phyloP scores from a whole-genome alignment of 257 asterid species.

The Handroanthus guayacan region DNA sequence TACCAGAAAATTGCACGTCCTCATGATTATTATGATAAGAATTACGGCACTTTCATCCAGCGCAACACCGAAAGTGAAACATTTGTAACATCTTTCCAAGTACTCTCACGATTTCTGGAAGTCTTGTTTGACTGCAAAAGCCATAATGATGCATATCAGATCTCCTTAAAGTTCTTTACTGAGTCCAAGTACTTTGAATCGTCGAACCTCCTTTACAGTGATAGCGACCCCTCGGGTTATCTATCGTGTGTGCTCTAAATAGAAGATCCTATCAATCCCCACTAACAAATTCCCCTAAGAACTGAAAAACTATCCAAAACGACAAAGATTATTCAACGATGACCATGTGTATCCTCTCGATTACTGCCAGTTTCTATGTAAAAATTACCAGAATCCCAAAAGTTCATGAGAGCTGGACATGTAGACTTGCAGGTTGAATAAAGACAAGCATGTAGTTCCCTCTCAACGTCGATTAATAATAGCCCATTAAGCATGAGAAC shows the following conservation, averaged over 20 bases:
- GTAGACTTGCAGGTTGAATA: no score
- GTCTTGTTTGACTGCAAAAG: background rate
- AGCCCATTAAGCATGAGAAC: background rate
- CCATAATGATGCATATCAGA: background rate
- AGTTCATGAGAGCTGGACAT: background rate
- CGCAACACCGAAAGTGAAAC: constrained; percentile 17
- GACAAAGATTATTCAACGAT: background rate
- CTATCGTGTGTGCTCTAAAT: constrained; percentile 21
- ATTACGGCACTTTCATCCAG: constrained; percentile 10
- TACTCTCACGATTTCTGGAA: background rate
- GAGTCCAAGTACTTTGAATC: constrained; percentile 41
- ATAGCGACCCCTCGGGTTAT: constrained; percentile 31
- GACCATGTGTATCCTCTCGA: background rate
- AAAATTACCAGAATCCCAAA: background rate
- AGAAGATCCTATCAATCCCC: constrained; percentile 4
- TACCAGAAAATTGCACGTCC: background rate
- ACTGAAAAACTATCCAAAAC: constrained; percentile 3
- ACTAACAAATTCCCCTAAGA: background rate
- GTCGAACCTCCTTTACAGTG: constrained; percentile 29
- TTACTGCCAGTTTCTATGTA: background rate
- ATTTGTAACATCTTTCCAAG: background rate
- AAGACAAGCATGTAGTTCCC: background rate
- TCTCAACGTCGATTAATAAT: background rate
- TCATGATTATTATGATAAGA: constrained; percentile 19
- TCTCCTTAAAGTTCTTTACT: background rate